These are phyloP conservation scores for Aspergillus cristatus DNA, from an alignment of 495 filamentous ascomycete species.

Conservation along the genomic window DNA sequence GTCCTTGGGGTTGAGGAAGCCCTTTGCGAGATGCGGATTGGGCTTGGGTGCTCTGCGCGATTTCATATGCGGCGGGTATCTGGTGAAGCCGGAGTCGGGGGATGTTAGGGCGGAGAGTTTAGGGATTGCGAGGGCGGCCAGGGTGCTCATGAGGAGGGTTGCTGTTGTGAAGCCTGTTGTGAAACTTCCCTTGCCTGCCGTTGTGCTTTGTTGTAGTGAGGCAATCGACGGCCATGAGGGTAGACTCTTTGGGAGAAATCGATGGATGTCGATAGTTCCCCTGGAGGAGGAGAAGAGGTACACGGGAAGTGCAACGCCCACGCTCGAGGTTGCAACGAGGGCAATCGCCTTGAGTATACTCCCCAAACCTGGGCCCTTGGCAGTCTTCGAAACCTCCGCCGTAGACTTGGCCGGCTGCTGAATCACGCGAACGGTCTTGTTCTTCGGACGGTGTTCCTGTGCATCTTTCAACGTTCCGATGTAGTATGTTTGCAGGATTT, in stretches of 20 bases:
- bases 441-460: conserved; percentile 9
- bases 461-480: conserved; percentile 20
- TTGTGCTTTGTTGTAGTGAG: neutral
- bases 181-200: conserved; percentile 21
- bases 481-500: conserved; percentile 18
- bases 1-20: conserved; percentile 37
- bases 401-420: conserved; percentile 6
- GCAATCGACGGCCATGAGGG: no score
- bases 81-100: conserved; percentile 27
- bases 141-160: conserved; percentile 13
- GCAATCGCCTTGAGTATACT: neutral
- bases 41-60: conserved; percentile 14
- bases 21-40: conserved; percentile 24
- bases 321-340: neutral
- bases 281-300: neutral
- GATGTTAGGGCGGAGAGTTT: conserved; percentile 19
- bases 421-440: conserved; percentile 20
- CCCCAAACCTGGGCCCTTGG: neutral
- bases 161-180: conserved; percentile 28
- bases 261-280: neutral
- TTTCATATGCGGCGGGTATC: conserved; percentile 32
- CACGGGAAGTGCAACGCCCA: neutral
- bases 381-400: neutral
- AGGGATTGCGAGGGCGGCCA: conserved; percentile 14
- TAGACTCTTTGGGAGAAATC: no score